Conservation (phyloP, 305 asterid genomes). For the Fraxinus velutina region DNA sequence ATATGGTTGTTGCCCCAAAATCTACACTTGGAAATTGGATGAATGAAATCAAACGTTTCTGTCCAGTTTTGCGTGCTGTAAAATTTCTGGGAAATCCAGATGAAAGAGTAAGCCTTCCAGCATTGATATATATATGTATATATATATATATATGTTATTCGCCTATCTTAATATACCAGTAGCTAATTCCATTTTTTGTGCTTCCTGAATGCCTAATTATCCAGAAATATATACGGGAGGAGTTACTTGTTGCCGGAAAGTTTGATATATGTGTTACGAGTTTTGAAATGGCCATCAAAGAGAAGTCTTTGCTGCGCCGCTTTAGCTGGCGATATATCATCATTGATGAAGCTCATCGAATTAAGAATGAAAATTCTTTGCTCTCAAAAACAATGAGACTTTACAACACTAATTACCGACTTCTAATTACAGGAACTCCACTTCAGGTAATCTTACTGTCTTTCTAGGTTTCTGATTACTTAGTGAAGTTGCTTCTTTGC, state of each 20-base stretch:
- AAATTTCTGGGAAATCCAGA: slow-evolving; percentile 98
- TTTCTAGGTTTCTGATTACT: not conserved
- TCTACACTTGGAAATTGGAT: slow-evolving; percentile 99
- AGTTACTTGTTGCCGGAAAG: slow-evolving; percentile 93
- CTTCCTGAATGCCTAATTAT: slow-evolving; percentile 17
- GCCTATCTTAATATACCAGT: slow-evolving; percentile 6
- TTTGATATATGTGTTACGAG: slow-evolving; percentile 97
- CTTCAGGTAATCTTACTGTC: slow-evolving; percentile 62
- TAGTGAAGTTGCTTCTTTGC: not conserved
- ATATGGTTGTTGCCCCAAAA: slow-evolving; percentile 99
- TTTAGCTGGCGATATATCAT: slow-evolving; percentile 97
- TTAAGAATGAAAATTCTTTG: slow-evolving; percentile 95
- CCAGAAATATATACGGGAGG: slow-evolving; percentile 87
- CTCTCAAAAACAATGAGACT: slow-evolving; percentile 95
- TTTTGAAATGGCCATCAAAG: slow-evolving; percentile 98
- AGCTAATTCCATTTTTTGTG: slow-evolving; percentile 11
- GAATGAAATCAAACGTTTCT: slow-evolving; percentile 97
- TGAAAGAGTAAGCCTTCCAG: slow-evolving; percentile 68
- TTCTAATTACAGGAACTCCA: slow-evolving; percentile 95
- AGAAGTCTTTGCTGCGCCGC: slow-evolving; percentile 80
- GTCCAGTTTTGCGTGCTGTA: slow-evolving; percentile 86
- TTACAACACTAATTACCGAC: slow-evolving; percentile 82
- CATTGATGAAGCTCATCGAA: slow-evolving; percentile 98
- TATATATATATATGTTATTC: not conserved
- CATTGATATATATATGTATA: not conserved